Evolutionary conservation across 805 yeast genomes (phyloP).

Genomic region (Wickerhamomyces queroliae): DNA sequence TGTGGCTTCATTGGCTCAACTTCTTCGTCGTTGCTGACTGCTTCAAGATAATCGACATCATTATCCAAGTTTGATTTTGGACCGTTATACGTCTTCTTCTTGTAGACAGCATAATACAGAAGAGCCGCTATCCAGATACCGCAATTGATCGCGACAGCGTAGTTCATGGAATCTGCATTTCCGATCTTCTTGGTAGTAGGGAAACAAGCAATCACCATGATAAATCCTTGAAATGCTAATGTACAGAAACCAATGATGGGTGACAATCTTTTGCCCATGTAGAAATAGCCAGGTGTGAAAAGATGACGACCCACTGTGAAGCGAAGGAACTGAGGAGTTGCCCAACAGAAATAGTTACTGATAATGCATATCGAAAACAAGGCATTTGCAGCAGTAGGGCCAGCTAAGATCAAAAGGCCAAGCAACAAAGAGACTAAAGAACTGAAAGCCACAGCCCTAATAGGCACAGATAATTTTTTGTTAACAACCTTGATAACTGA

Average conservation of each 20-base stretch:
- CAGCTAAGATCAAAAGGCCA: constrained; percentile 35
- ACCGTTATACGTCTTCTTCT: constrained; percentile 51
- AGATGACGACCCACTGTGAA: constrained; percentile 40
- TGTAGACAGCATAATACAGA: constrained; percentile 45
- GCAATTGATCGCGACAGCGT: constrained; percentile 60
- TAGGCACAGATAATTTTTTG: constrained; percentile 50
- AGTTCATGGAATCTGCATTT: constrained; percentile 47
- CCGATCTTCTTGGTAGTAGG: constrained; percentile 38
- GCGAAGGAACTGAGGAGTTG: constrained; percentile 31
- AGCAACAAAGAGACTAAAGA: constrained; percentile 29
- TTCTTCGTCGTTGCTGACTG: neutral
- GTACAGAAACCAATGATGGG: constrained; percentile 42
- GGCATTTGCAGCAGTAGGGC: constrained; percentile 37
- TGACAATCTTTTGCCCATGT: constrained; percentile 46
- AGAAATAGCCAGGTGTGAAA: constrained; percentile 63
- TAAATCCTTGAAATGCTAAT: constrained; percentile 43
- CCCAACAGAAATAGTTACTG: constrained; percentile 37
- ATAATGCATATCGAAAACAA: constrained; percentile 37
- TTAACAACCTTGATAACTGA: constrained; percentile 51
- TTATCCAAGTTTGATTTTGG: constrained; percentile 31
- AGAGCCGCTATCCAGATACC: constrained; percentile 53
- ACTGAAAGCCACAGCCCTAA: constrained; percentile 49
- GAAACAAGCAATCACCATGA: constrained; percentile 54
- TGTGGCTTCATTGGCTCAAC: too few relatives aligned
- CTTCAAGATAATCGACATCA: constrained; percentile 5